These are phyloP conservation scores for Pigoraptor vietnamica DNA, from an alignment of 78 protist genomes.

Conservation along the genomic window DNA sequence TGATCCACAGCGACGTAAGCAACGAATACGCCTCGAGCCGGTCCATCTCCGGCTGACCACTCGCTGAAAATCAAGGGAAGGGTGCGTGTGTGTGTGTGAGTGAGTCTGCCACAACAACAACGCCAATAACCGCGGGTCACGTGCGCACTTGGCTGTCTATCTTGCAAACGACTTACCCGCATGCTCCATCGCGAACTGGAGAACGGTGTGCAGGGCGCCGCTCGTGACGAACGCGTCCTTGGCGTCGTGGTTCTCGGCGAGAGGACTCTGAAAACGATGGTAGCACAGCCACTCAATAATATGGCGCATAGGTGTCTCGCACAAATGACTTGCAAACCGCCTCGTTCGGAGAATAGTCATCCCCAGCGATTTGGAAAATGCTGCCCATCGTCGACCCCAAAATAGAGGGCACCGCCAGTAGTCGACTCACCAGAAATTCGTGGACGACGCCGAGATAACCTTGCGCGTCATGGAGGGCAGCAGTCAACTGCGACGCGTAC, in stretches of 20 bases:
- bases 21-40: background rate
- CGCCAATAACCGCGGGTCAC: background rate
- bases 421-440: too few species aligned
- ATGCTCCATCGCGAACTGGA: background rate
- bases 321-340: too few species aligned
- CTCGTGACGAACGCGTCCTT: background rate
- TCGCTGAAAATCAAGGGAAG: background rate
- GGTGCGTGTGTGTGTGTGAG: background rate
- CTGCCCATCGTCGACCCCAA: too few species aligned
- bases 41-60: background rate
- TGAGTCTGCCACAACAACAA: background rate
- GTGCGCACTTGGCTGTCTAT: background rate
- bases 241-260: background rate
- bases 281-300: too few species aligned
- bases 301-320: too few species aligned
- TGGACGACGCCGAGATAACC: too few species aligned
- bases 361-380: too few species aligned
- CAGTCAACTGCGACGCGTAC: too few species aligned
- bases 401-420: too few species aligned
- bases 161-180: background rate
- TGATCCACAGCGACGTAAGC: background rate
- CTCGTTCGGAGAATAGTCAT: too few species aligned
- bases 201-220: background rate
- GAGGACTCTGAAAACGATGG: background rate
- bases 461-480: too few species aligned